Evolutionary conservation across 805 yeast species (phyloP), one percentile per base, ranked within the genome.

Genomic region (Geotrichum ghanense): DNA sequence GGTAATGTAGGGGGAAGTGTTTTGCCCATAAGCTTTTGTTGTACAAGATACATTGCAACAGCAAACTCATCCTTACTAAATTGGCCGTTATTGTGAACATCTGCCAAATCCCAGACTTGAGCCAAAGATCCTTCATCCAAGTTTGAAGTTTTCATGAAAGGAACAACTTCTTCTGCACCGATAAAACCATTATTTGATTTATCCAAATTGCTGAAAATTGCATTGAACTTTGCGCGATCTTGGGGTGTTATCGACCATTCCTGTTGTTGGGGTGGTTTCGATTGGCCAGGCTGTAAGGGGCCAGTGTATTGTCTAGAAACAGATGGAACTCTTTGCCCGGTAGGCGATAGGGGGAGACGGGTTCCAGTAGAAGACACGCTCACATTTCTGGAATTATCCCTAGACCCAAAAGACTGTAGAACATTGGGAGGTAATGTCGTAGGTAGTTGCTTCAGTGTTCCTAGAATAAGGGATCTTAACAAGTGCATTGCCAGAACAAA

Each of bases 401-500:
- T 39, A 62, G 47, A 35, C 53, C 22, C 17, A 46, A 49, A 16
- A 46, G 45, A 71, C 16, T 70, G 71, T 52, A 64, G 66, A 65
- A 3, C 62, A 55, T 4, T 58, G 2, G 59, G 55, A 1, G 83
- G 79, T 31, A 79, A 53, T 1, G 61, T 39, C 4, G 64, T 51
- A 5, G 85, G 81, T 56, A 87, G 67, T 44, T 78, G 75, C 44
- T 72, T 73, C 54, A 87, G 65, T 2, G 76, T 55, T 35, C 87
- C 84, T 56, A 78, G 75, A 57, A 87, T 70, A 25, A 82, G 68
- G 54, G 87, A 80, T 63, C 90, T 97, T 52, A 92, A 86, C 60
- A 92, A 72, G 64, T 85, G 95, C 98, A 92, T 90, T 5, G 97
- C 97, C 56, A 90, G 76, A 41, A 86, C 76, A 56, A 92, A 92